Base-by-base conservation (phyloP, 345 rosid genomes). In the Salix purpurea region DNA sequence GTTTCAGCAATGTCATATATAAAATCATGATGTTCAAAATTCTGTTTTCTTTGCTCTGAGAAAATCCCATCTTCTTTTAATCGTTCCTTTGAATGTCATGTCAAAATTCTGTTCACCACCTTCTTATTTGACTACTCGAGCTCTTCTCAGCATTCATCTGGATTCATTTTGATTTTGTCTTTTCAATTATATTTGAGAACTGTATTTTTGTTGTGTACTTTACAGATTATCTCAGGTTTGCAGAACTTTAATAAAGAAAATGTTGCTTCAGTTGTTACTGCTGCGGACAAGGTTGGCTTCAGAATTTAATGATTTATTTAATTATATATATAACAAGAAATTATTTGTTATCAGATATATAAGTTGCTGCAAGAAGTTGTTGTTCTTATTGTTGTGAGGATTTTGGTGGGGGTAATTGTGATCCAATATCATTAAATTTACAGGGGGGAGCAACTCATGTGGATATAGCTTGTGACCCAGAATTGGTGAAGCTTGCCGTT, bases 381-480 rank as follows among this genome's bases (percentile, higher is more conserved):
- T 15, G 4, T 16, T 18, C 1, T 54, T 28, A 12, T 14, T 24
- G 19, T 21, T 7, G 30, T 74, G 21, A 37, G 28, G 18, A 10
- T 71, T 3, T n/a, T 50, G 7, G 37, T 36, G 37, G 37, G 37
- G 37, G 7, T 36, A 5, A 15, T 26, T 42, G 15, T 68, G 24
- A n/a, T 37, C 39, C 24, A 14, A 34, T 80, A 23, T 58, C 52
- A 60, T 78, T 2, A 28, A 26, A 77, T 10, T 7, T 65, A 48
- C 81, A 87, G 90, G 93, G 93, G 28, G 91, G 93, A 83, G 93
- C 93, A 42, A 88, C 90, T 72, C 93, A 90, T 77, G 88, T 90
- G 58, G 93, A 88, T 73, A 90, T 90, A 54, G 93, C 91, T 72
- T 88, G 93, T 77, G 89, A 90, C 72, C 90, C 89, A 0, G 91